Base-by-base conservation (phyloP, 306 rosid genomes). In the Spatholobus suberectus region DNA sequence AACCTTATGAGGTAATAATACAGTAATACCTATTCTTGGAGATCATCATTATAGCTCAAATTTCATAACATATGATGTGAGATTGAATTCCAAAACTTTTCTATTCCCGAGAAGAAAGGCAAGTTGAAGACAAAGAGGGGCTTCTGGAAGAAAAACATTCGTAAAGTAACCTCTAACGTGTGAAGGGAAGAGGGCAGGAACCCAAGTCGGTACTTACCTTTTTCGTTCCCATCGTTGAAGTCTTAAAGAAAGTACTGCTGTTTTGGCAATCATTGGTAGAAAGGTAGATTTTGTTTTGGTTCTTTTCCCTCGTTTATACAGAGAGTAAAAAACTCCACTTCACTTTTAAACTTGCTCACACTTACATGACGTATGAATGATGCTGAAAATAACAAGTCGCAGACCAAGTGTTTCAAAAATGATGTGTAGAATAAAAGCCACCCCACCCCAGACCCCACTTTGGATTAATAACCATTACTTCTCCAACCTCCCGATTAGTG, bases 261-360 rank as follows among this genome's bases (percentile, higher is more conserved):
- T n/a, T 51, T 65, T 77, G 18, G 58, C 26, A 58, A 58, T 38
- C 70, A 47, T 20, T 7, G 8, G 24, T 58, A 21, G 73, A 29
- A 82, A 59, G 69, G 82, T 3, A 26, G 13, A 82, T 73, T 46
- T 74, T 74, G 79, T 58, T 73, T 74, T 74, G 79, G 59, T 73
- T 73, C 13, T 51, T 12, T 73, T 37, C 2, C 38, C 78, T 46
- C 17, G 15, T 75, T 44, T 11, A 37, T 21, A 63, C 6, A 11
- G n/a, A n/a, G 21, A 21, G 57, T 13, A 13, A 29, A 32, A 26
- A 57, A 44, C 13, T 23, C 1, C 11, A 44, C 57, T 65, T 79
- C 11, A 44, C 57, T 65, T 79, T 79, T 80, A 66, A 76, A 79
- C 67, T 65, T 63, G 66, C 65, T 47, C 65, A 29, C 26, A 52